These are phyloP conservation scores for Inonotus hispidus DNA, from an alignment of 1,284 basidiomycete genomes.

Conservation along the genomic window DNA sequence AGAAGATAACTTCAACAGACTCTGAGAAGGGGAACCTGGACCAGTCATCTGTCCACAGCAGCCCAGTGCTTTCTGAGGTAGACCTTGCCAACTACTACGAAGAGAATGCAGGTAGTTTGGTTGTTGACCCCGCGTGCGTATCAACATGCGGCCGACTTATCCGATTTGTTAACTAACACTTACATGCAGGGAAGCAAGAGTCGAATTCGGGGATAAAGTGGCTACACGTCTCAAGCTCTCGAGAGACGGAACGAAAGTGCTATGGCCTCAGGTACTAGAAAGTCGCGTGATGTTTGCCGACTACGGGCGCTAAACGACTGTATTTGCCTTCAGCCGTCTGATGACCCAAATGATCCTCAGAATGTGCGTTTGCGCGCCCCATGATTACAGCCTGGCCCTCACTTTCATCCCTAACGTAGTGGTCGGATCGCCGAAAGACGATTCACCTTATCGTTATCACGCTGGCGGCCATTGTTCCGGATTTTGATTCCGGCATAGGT, in stretches of 20 bases:
- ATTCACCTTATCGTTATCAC: constrained; percentile 56
- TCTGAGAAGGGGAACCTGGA: constrained; percentile 12
- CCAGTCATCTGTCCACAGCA: constrained; percentile 5
- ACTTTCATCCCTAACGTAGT: constrained; percentile 27
- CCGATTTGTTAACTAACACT: background rate
- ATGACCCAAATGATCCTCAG: constrained; percentile 59
- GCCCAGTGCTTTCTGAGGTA: constrained; percentile 21
- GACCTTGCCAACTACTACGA: constrained; percentile 50
- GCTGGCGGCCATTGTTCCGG: constrained; percentile 61
- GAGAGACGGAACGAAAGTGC: constrained; percentile 6
- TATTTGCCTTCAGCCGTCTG: constrained; percentile 46
- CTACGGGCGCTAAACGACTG: background rate
- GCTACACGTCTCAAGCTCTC: constrained; percentile 46
- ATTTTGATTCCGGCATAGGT: constrained; percentile 67
- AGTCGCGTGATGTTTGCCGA: background rate
- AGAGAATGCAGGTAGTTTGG: constrained; percentile 50
- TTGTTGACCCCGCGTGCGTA: constrained; percentile 53
- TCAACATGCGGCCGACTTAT: constrained; percentile 22
- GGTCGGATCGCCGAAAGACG: constrained; percentile 43
- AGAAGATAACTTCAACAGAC: background rate
- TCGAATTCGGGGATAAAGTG: constrained; percentile 45
- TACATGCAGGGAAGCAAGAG: constrained; percentile 43
- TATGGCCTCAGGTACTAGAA: constrained; percentile 1
- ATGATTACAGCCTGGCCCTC: background rate
- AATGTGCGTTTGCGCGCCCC: constrained; percentile 44